Base-by-base conservation (phyloP, 2,329 filamentous ascomycete species). In the Aspergillus japonicus region DNA sequence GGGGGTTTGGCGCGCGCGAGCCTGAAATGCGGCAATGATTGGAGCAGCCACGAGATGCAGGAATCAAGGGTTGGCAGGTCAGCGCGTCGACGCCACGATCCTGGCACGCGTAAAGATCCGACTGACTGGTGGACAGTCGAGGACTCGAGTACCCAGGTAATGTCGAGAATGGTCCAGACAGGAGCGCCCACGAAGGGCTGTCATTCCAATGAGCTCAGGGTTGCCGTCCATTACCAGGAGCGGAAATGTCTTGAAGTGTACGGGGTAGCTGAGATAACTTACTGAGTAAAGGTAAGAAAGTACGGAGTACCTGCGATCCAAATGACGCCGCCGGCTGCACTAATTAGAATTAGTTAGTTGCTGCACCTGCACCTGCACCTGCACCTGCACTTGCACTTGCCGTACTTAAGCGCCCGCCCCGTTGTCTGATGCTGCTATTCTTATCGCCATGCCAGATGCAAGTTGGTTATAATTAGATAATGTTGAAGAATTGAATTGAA, bases 1-100 rank as follows among this genome's bases (percentile, higher is more conserved):
- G 48, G n/a, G 8, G 16, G 26, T 51, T 51, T 51, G 49, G 49
- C 49, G 49, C 49, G 49, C 49, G 49, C 49, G 26, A 51, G 53
- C 35, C 50, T 52, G 50, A 29, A 42, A 29, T 24, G 31, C 24
- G 50, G 50, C 50, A 3, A n/a, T 52, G 50, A 52, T 52, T 52
- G 50, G 50, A 52, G 50, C 31, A 52, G 53, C 47, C 53, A 55
- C 53, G 53, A 55, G 44, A 48, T 55, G 53, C 53, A 55, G 53
- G 53, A 55, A 55, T 55, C 42, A 55, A 55, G 44, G 51, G 44
- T 21, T 29, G 42, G 24, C 53, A 55, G 53, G 39, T 55, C 33
- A 55, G 53, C 53, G 53, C 53, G 53, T 55, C 42, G 42, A 24
- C 53, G 44, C 42, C 53, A 55, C 42, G 53, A 55, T 55, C 53